Conservation (phyloP, 2,329 filamentous ascomycete genomes). For the Sordariomycetes sp. region DNA sequence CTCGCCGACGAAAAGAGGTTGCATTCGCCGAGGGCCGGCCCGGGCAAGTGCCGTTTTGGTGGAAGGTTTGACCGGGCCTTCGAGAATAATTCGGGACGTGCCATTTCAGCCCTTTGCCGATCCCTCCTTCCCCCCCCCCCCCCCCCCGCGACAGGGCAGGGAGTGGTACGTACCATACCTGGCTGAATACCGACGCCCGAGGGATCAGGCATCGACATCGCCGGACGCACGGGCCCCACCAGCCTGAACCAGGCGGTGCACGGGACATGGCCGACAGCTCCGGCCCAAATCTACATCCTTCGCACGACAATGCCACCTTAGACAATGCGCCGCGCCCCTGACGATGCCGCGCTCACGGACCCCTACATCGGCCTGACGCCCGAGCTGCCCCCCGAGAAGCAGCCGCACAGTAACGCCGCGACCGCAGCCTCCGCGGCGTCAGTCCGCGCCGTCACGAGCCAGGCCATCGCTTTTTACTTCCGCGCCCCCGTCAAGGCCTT, state of each 20-base stretch:
- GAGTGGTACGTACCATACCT: neutral
- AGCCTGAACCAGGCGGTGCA: too few species aligned
- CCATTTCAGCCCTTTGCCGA: neutral
- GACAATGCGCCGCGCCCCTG: conserved; percentile 1
- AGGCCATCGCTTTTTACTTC: conserved; percentile 84
- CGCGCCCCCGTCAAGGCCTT: conserved; percentile 85
- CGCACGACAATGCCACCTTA: neutral
- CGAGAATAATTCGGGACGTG: too few species aligned
- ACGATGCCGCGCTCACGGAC: neutral
- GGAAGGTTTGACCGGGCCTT: too few species aligned
- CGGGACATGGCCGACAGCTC: neutral
- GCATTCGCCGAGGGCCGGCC: too few species aligned
- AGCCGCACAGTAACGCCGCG: conserved; percentile 38
- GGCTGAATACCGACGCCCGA: neutral
- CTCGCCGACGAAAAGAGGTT: too few species aligned
- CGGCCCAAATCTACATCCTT: neutral
- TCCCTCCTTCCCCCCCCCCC: neutral
- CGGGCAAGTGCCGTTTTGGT: too few species aligned
- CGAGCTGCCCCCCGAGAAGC: conserved; percentile 29
- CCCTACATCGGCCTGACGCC: conserved; percentile 25
- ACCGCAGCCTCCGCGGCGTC: conserved; percentile 74
- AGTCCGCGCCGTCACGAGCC: conserved; percentile 70
- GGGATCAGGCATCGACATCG: neutral
- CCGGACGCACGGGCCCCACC: neutral
- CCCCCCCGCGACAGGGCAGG: neutral